A percentile compares a stretch with the other conserved stretches of the same genome.
Conservation (phyloP, 441 rosid species). For the Mallotus japonicus region DNA sequence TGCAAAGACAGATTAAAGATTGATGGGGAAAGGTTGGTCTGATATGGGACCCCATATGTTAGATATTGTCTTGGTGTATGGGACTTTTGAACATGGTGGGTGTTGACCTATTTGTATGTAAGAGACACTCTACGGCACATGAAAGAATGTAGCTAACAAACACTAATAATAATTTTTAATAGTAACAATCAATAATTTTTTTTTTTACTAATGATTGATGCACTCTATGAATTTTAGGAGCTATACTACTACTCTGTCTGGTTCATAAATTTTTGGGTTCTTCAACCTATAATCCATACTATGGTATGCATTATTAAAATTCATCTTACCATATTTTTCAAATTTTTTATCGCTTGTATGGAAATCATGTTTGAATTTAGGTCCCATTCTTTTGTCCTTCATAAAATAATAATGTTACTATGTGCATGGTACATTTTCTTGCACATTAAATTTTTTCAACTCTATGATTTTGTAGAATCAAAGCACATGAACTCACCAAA, state of each 20-base stretch:
- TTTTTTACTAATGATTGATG: constrained; percentile 27
- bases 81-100: constrained; percentile 32
- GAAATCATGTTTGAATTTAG: too few relatives aligned
- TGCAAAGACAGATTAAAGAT: neutral
- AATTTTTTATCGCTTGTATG: too few relatives aligned
- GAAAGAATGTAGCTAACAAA: constrained; percentile 17
- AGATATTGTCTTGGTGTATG: constrained; percentile 16
- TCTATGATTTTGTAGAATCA: too few relatives aligned
- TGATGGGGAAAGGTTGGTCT: constrained; percentile 4
- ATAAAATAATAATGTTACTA: too few relatives aligned
- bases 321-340: too few relatives aligned
- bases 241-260: neutral
- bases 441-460: too few relatives aligned
- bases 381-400: too few relatives aligned
- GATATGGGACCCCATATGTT: constrained; percentile 21
- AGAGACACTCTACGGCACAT: constrained; percentile 2
- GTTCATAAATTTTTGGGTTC: neutral
- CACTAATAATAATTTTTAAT: neutral
- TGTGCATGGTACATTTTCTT: too few relatives aligned
- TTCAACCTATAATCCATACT: too few relatives aligned
- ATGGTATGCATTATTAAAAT: too few relatives aligned
- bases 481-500: neutral
- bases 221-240: constrained; percentile 25
- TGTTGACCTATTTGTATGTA: constrained; percentile 33
- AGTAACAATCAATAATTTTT: neutral